Percentiles rank a stretch among this genome's conserved stretches.
Conservation (phyloP, 228 moss, liverwort and hornwort genomes). For the Sphagnum magellanicum region DNA sequence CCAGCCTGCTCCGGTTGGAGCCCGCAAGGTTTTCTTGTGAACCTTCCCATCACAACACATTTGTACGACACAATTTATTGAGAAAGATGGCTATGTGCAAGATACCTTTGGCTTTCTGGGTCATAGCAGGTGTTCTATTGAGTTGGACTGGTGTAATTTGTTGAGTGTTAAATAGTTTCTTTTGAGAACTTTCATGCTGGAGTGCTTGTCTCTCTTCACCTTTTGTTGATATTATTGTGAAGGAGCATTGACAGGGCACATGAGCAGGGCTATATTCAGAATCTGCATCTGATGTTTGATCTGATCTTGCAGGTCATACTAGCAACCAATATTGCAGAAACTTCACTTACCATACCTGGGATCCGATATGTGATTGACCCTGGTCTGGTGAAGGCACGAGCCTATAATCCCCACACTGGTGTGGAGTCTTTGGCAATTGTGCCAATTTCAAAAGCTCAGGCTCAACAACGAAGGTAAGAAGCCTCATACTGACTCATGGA, state of each 20-base stretch:
- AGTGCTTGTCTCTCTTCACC: neutral
- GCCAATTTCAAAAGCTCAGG: slow-evolving; percentile 96
- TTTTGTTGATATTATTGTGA: too few relatives aligned
- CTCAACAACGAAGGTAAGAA: slow-evolving; percentile 78
- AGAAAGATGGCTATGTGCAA: too few relatives aligned
- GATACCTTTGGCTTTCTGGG: too few relatives aligned
- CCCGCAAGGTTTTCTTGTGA: slow-evolving; percentile 54
- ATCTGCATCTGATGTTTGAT: neutral
- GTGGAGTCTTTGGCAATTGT: slow-evolving; percentile 92
- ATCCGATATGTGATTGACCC: slow-evolving; percentile 90
- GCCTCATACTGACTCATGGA: neutral
- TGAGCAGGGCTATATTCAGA: neutral
- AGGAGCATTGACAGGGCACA: too few relatives aligned
- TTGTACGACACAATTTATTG: too few relatives aligned
- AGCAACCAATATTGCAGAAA: slow-evolving; percentile 98
- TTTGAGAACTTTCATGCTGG: neutral
- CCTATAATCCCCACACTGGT: slow-evolving; percentile 78
- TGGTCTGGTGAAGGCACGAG: slow-evolving; percentile 89
- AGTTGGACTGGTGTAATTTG: neutral
- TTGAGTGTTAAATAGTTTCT: neutral
- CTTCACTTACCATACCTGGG: slow-evolving; percentile 95
- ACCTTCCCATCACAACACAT: neutral
- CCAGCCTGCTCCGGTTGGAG: slow-evolving; percentile 65
- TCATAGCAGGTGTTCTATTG: too few relatives aligned
- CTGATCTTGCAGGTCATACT: slow-evolving; percentile 66